Conservation (phyloP, 345 rosid species). For the Conringia planisiliqua region DNA sequence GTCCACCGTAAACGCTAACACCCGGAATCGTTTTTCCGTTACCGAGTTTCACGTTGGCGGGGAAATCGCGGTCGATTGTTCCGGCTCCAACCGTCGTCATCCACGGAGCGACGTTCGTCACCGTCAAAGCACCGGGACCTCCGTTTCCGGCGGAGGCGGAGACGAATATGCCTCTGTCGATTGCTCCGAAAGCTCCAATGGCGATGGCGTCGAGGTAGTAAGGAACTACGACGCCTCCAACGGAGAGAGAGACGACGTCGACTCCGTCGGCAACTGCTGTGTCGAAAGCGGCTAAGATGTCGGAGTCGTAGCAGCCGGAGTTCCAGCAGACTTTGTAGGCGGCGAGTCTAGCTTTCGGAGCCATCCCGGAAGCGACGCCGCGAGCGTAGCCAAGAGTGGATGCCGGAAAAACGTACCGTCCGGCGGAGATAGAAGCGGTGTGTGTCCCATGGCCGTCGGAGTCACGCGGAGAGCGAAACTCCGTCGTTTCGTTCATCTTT, state of each 20-base stretch:
- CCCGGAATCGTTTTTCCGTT: conserved; percentile 59
- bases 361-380: conserved; percentile 91
- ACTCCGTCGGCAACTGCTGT: conserved; percentile 79
- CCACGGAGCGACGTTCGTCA: conserved; percentile 88
- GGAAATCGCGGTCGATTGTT: conserved; percentile 76
- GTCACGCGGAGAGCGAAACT: conserved; percentile 77
- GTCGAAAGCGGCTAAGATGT: conserved; percentile 86
- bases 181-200: conserved; percentile 79
- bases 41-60: conserved; percentile 75
- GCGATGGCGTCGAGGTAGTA: conserved; percentile 91
- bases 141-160: conserved; percentile 93
- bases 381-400: conserved; percentile 77
- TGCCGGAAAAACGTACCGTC: conserved; percentile 72
- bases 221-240: conserved; percentile 89
- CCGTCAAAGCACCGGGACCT: conserved; percentile 83
- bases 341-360: conserved; percentile 89
- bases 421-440: conserved; percentile 83
- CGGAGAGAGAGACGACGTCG: conserved; percentile 81
- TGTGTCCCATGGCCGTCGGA: conserved; percentile 94
- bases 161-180: conserved; percentile 66
- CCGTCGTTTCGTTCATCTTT: conserved; percentile 61
- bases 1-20: conserved; percentile 69
- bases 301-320: conserved; percentile 88
- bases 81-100: conserved; percentile 84
- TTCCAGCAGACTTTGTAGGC: conserved; percentile 93